Evolutionary conservation across 2,329 filamentous ascomycete species (phyloP).

Genomic region (Diaporthe sp.): DNA sequence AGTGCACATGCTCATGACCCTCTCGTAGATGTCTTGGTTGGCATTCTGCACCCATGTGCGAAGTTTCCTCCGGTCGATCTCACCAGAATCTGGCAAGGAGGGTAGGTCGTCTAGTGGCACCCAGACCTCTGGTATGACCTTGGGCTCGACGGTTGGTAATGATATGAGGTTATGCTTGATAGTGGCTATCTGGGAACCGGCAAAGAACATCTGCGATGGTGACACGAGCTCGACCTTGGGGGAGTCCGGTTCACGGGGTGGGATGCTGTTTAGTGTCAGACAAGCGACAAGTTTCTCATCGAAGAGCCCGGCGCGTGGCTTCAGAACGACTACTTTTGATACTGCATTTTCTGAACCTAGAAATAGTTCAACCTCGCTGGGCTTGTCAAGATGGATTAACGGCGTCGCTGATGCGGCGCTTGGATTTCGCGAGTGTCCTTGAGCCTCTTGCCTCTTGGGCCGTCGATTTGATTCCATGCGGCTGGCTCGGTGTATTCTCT

Average conservation of each 20-base stretch:
- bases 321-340: constrained; percentile 54
- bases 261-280: constrained; percentile 50
- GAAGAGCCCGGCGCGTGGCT: constrained; percentile 60
- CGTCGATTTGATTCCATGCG: constrained; percentile 38
- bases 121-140: constrained; percentile 58
- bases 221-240: constrained; percentile 49
- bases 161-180: constrained; percentile 50
- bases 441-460: constrained; percentile 25
- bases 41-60: constrained; percentile 66
- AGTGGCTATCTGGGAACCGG: constrained; percentile 53
- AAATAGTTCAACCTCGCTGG: constrained; percentile 50
- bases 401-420: constrained; percentile 34
- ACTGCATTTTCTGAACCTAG: constrained; percentile 53
- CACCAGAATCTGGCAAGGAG: constrained; percentile 47
- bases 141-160: constrained; percentile 47
- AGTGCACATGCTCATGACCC: constrained; percentile 55
- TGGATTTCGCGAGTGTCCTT: constrained; percentile 39
- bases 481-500: constrained; percentile 40
- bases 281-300: constrained; percentile 61
- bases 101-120: constrained; percentile 59
- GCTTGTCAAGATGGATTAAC: constrained; percentile 32
- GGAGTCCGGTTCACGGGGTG: constrained; percentile 42
- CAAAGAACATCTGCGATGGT: constrained; percentile 51
- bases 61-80: constrained; percentile 54
- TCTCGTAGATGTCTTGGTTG: constrained; percentile 56